Conservation (phyloP, 177 flowering plant genomes). For the Vitis hybrid region DNA sequence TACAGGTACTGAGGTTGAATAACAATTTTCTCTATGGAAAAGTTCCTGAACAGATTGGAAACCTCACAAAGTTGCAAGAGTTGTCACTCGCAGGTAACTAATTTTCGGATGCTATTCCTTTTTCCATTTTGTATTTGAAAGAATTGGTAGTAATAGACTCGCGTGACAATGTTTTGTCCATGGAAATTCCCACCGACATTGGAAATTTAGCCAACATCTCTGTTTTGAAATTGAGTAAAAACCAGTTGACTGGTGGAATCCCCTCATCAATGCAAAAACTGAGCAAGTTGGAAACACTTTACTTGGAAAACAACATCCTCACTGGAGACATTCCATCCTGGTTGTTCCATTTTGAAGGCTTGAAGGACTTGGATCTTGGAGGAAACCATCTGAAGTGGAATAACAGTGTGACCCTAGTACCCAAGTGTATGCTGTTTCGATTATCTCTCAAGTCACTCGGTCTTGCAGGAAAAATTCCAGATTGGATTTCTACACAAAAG, state of each 20-base stretch:
- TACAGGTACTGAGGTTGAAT: constrained; percentile 30
- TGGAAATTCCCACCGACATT: constrained; percentile 33
- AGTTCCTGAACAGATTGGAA: constrained; percentile 38
- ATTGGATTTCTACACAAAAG: constrained; percentile 46
- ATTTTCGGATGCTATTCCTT: constrained; percentile 38
- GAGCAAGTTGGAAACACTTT: constrained; percentile 32
- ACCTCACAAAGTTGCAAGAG: constrained; percentile 25
- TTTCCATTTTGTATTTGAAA: constrained; percentile 23
- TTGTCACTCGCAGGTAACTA: constrained; percentile 32
- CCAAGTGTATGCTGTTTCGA: constrained; percentile 23
- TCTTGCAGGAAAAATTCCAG: constrained; percentile 42
- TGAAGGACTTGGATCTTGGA: constrained; percentile 39
- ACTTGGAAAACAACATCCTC: constrained; percentile 37
- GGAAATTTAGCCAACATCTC: constrained; percentile 42
- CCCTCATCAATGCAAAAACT: constrained; percentile 37
- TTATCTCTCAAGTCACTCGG: constrained; percentile 41
- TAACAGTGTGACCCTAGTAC: constrained; percentile 22
- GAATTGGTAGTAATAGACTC: constrained; percentile 33
- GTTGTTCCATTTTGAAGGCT: constrained; percentile 33
- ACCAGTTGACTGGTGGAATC: constrained; percentile 40
- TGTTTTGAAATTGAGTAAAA: constrained; percentile 34
- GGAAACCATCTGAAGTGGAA: constrained; percentile 53
- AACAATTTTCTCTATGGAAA: constrained; percentile 24
- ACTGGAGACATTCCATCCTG: constrained; percentile 47
- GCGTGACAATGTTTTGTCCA: constrained; percentile 32